Conservation (phyloP, 2,329 filamentous ascomycete genomes). For the Stagonosporopsis cucurbitacearum region DNA sequence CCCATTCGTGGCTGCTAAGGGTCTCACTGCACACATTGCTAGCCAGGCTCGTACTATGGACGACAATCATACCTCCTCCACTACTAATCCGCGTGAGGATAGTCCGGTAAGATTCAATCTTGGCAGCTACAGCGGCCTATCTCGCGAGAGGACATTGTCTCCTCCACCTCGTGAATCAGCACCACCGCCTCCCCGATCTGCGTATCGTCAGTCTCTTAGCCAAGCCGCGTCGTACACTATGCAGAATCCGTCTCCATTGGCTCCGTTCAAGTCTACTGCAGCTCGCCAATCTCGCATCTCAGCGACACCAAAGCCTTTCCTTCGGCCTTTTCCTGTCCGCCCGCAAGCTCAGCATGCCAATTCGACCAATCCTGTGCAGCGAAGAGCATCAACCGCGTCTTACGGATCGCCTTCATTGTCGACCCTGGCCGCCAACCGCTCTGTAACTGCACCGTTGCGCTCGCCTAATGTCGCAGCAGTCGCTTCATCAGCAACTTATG, state of each 20-base stretch:
- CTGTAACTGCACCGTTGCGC: constrained; percentile 40
- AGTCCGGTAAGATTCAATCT: constrained; percentile 32
- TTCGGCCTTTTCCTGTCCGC: constrained; percentile 46
- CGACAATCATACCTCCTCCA: not conserved
- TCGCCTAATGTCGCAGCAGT: constrained; percentile 25
- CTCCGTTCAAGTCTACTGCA: constrained; percentile 15
- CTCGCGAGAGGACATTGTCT: constrained; percentile 37
- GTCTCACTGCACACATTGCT: constrained; percentile 13
- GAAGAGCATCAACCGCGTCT: constrained; percentile 39
- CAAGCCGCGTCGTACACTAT: constrained; percentile 14
- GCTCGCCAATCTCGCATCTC: constrained; percentile 37
- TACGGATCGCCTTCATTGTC: constrained; percentile 34
- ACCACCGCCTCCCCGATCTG: constrained; percentile 31
- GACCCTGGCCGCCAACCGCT: constrained; percentile 32
- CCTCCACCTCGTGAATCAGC: constrained; percentile 39
- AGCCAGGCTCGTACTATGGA: constrained; percentile 10
- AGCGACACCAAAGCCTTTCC: constrained; percentile 44
- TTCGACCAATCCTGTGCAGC: constrained; percentile 32
- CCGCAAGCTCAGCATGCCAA: constrained; percentile 41
- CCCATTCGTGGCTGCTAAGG: constrained; percentile 6
- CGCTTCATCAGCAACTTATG: constrained; percentile 18
- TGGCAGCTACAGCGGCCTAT: constrained; percentile 34
- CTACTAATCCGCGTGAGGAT: constrained; percentile 23
- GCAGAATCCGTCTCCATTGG: constrained; percentile 12
- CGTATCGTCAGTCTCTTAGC: constrained; percentile 37